Base-by-base conservation (phyloP, 2,329 filamentous ascomycete genomes). In the Whalleya microplaca region DNA sequence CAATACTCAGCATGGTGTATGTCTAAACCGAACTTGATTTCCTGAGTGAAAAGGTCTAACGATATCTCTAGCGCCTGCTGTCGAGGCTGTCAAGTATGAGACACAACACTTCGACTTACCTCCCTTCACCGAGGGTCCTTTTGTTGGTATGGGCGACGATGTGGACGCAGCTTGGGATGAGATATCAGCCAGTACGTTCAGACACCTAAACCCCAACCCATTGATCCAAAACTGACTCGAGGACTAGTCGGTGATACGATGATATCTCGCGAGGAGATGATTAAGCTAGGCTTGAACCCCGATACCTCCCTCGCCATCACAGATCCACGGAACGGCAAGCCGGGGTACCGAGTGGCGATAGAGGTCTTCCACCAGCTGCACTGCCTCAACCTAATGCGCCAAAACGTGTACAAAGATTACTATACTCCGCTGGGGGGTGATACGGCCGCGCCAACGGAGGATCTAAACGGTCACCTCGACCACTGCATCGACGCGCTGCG, bases 301-400 rank as follows among this genome's bases (percentile, higher is more conserved):
- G 69, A 73, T 40, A 71, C 78, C 20, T 82, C 81, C 0, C 73
- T 86, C n/a, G 80, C 78, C 63, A 79, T 84, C 59, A 81, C 78
- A 9, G 75, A 86, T 61, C 80, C 83, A 4, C 75, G 73, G 44
- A 84, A 84, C 1, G 84, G 83, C 18, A 76, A 81, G 54, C 77
- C 78, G 40, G 84, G 84, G 0, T 87, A 85, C 63, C 76, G 84
- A n/a, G 83, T 84, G 0, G 84, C 80, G 0, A 71, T 85, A 2
- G 81, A 85, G 64, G 81, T 84, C 0, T 84, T 85, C 69, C 82
- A 85, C 68, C 81, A 81, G 63, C 73, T 83, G 32, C 79, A 81
- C 64, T 82, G 79, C 67, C 70, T 81, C 40, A 81, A 82, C 64
- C 64, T 81, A 37, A 68, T 76, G 64, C 68, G 79, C 12, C 77